Evolutionary conservation across 768 basidiomycete genomes (phyloP), one percentile per base, ranked within the genome.

Genomic region (Clitopilus hobsonii): DNA sequence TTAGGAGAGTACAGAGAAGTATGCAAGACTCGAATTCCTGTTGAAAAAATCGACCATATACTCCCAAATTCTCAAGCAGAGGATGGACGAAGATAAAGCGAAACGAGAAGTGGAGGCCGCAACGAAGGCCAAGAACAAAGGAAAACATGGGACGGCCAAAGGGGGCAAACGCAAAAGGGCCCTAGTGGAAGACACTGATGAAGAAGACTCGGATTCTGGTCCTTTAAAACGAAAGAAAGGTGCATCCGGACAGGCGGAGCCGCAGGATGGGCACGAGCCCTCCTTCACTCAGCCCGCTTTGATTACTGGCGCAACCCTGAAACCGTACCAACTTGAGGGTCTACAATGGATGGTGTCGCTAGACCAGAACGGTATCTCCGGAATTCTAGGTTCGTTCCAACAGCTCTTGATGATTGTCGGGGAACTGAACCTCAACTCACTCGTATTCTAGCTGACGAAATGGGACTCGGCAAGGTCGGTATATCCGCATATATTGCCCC

Each of bases 261-360:
- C 28, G 5, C 47, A 61, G 20, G 61, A 71, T 36, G 65, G 65
- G 36, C 69, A 69, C 2, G 51, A 56, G 6, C 63, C 70, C 8
- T 67, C 75, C 24, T 88, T 90, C 60, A 70, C 81, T 50, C 96
- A 98, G 65, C 90, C 94, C 0, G 69, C 77, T 1, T 70, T 94
- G 16, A 74, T 99, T 36, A 93, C 93, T 0, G 96, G 96, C 4
- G 93, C 85, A 0, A 89, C 74, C 54, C 69, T 98, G 57, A 93
- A 94, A 64, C 81, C 87, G 28, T 98, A 97, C 66, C 96, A 99
- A 66, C 80, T 98, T 1, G 91, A 94, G 51, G 96, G 96, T 0
- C 81, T 97, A 14, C 90, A 95, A 58, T 98, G 96, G 96, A 90
- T 97, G 90, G 86, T 89, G 0, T 85, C 85, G 10, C 70, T 97